Conservation (phyloP, 2,329 filamentous ascomycete genomes). For the Trichoderma sp. region DNA sequence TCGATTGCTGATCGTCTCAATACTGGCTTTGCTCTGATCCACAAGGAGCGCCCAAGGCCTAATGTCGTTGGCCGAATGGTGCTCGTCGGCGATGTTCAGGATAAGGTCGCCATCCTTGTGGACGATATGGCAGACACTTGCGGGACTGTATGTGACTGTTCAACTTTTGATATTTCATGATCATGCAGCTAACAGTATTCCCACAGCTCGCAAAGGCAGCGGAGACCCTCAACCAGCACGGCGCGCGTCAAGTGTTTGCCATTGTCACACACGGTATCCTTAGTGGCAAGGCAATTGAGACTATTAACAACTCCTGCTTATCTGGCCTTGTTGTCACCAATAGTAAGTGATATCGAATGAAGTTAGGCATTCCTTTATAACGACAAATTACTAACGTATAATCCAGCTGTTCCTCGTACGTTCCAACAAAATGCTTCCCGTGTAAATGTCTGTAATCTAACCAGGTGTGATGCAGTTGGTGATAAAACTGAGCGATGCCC, state of each 20-base stretch:
- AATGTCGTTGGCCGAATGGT: slow-evolving; percentile 92
- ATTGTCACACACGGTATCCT: slow-evolving; percentile 95
- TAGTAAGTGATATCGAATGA: slow-evolving; percentile 46
- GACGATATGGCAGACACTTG: slow-evolving; percentile 99
- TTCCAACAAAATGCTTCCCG: background rate
- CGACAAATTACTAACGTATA: slow-evolving; percentile 31
- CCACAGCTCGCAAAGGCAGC: slow-evolving; percentile 72
- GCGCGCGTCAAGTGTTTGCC: slow-evolving; percentile 84
- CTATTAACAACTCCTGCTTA: slow-evolving; percentile 75
- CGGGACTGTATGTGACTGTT: slow-evolving; percentile 60
- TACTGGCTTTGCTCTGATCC: slow-evolving; percentile 88
- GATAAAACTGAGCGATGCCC: slow-evolving; percentile 78
- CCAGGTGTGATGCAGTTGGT: slow-evolving; percentile 48
- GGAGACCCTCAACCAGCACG: slow-evolving; percentile 81
- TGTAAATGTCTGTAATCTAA: slow-evolving; percentile 2
- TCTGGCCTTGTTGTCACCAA: slow-evolving; percentile 86
- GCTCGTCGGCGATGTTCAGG: slow-evolving; percentile 89
- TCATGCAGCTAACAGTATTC: slow-evolving; percentile 12
- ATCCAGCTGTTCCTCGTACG: slow-evolving; percentile 41
- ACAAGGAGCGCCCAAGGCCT: slow-evolving; percentile 85
- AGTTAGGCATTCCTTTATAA: background rate
- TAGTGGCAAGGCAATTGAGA: slow-evolving; percentile 84
- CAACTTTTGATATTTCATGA: background rate
- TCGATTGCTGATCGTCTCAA: slow-evolving; percentile 91
- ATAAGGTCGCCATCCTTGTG: slow-evolving; percentile 92